Evolutionary conservation across 1,139 yeast genomes (phyloP).

Genomic region (Geotrichum cucujoidarum): DNA sequence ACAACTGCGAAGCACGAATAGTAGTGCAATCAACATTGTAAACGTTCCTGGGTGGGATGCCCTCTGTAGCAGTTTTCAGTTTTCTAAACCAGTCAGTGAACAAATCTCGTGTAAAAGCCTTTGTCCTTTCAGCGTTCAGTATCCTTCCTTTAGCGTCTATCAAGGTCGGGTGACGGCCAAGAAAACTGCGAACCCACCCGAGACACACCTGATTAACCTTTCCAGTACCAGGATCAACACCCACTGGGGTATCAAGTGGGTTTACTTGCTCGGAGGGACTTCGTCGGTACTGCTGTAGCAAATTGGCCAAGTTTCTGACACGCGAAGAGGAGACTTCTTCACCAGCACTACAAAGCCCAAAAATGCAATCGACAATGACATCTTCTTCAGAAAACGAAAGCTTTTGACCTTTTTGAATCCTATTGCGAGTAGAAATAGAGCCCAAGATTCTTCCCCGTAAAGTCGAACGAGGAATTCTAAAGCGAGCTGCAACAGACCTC

Average conservation of each 20-base stretch:
- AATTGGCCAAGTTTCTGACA: slow-evolving; percentile 15
- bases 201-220: slow-evolving; percentile 17
- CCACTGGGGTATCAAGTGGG: neutral
- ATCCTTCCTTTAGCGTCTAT: slow-evolving; percentile 18
- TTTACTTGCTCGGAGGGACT: neutral
- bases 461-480: slow-evolving; percentile 18
- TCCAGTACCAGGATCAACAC: slow-evolving; percentile 14
- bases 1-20: slow-evolving; percentile 8
- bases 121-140: slow-evolving; percentile 9
- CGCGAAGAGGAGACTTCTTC: slow-evolving; percentile 17
- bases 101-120: neutral
- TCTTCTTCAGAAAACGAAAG: slow-evolving; percentile 15
- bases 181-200: slow-evolving; percentile 19
- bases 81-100: slow-evolving; percentile 12
- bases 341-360: slow-evolving; percentile 11
- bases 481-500: slow-evolving; percentile 15
- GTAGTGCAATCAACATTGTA: slow-evolving; percentile 13
- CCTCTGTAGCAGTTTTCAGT: neutral
- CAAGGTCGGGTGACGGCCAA: slow-evolving; percentile 17
- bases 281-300: slow-evolving; percentile 13
- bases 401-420: slow-evolving; percentile 17
- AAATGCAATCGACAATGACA: slow-evolving; percentile 11
- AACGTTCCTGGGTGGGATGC: slow-evolving; percentile 9
- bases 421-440: slow-evolving; percentile 10
- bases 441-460: slow-evolving; percentile 17